Conservation (phyloP, 805 yeast species). For the Ogataea haglerorum region DNA sequence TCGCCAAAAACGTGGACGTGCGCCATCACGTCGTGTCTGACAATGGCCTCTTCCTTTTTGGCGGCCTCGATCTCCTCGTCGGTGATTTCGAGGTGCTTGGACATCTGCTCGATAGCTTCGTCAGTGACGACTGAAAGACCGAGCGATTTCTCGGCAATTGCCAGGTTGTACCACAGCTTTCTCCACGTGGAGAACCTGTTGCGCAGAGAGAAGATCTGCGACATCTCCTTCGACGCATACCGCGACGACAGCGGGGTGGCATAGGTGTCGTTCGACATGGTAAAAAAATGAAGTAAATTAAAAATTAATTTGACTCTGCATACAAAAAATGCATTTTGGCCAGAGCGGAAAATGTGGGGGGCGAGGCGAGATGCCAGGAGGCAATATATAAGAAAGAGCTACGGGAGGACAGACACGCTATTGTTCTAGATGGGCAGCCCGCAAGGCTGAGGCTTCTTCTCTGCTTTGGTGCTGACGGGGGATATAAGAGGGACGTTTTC, state of each 20-base stretch:
- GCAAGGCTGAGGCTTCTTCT: too few species aligned
- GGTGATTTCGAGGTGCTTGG: constrained; percentile 70
- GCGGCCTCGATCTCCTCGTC: constrained; percentile 93
- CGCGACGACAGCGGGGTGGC: constrained; percentile 92
- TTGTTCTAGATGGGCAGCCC: too few species aligned
- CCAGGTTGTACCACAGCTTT: constrained; percentile 91
- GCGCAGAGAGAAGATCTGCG: constrained; percentile 83
- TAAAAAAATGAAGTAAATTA: constrained; percentile 4
- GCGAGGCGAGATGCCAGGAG: too few species aligned
- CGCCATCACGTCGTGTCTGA: constrained; percentile 99
- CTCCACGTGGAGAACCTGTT: constrained; percentile 98
- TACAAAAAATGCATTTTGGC: background rate
- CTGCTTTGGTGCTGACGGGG: too few species aligned
- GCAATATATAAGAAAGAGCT: too few species aligned
- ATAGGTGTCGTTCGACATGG: constrained; percentile 63
- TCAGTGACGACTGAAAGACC: constrained; percentile 84
- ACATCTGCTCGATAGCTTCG: constrained; percentile 88
- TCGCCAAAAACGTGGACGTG: constrained; percentile 95
- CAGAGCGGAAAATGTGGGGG: too few species aligned
- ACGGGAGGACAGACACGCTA: too few species aligned
- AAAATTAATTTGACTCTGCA: constrained; percentile 10
- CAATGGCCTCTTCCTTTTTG: constrained; percentile 90
- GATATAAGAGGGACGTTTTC: too few species aligned
- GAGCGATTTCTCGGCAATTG: constrained; percentile 90
- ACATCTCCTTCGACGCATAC: constrained; percentile 98